Evolutionary conservation across 768 basidiomycete genomes (phyloP).

Genomic region (Boletus vinaceobasis): DNA sequence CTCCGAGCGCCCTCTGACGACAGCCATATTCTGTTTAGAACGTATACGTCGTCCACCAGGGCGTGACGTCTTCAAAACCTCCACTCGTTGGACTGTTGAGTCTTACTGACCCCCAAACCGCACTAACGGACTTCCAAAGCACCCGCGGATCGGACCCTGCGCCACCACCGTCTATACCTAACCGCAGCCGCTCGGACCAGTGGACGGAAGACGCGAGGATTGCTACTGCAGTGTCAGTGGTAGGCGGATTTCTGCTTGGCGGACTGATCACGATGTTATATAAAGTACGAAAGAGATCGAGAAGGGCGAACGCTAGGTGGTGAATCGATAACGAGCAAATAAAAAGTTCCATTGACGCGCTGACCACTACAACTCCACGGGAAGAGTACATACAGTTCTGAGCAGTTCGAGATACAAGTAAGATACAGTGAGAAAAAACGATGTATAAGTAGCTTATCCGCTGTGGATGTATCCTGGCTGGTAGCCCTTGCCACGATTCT

Average conservation of each 20-base stretch:
- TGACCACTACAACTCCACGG: background rate
- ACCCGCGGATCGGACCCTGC: slow-evolving; percentile 43
- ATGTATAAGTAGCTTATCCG: slow-evolving; percentile 8
- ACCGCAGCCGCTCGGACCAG: slow-evolving; percentile 1
- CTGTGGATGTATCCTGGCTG: slow-evolving; percentile 27
- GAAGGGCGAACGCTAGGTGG: slow-evolving; percentile 1
- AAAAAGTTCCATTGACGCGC: background rate
- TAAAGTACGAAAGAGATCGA: slow-evolving; percentile 5
- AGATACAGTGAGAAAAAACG: background rate
- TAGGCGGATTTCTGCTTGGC: slow-evolving; percentile 38
- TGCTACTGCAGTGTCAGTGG: slow-evolving; percentile 24
- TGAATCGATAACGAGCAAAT: background rate
- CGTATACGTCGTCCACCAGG: slow-evolving; percentile 50
- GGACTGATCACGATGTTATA: slow-evolving; percentile 23
- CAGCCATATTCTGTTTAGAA: slow-evolving; percentile 36
- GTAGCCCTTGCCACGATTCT: slow-evolving; percentile 19
- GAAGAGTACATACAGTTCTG: slow-evolving; percentile 1
- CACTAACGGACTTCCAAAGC: slow-evolving; percentile 39
- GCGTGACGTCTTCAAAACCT: slow-evolving; percentile 35
- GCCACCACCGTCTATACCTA: slow-evolving; percentile 18
- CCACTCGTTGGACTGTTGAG: slow-evolving; percentile 46
- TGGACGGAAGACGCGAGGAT: slow-evolving; percentile 18
- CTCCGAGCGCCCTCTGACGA: background rate
- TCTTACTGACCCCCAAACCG: slow-evolving; percentile 38
- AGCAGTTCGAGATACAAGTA: background rate